These are phyloP conservation scores for Entelexis sorbosivorans DNA, from an alignment of 1,139 yeast species.

Conservation along the genomic window DNA sequence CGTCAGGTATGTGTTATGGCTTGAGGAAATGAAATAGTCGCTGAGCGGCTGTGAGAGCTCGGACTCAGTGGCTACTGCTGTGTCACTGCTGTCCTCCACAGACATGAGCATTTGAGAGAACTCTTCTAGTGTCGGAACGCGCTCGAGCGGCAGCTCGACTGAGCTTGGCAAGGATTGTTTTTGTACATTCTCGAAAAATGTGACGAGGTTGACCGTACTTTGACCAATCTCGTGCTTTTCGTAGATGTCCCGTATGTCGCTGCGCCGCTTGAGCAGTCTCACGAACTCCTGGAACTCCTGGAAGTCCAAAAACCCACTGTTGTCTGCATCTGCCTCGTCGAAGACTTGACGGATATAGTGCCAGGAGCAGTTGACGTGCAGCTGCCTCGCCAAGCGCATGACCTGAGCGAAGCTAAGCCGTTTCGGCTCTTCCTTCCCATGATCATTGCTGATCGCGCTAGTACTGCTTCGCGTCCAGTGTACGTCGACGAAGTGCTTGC, in stretches of 20 bases:
- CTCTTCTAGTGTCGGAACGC: slow-evolving; percentile 33
- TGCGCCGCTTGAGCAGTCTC: slow-evolving; percentile 40
- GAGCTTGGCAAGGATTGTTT: slow-evolving; percentile 27
- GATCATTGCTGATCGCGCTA: slow-evolving; percentile 32
- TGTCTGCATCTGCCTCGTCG: slow-evolving; percentile 39
- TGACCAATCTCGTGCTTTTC: slow-evolving; percentile 18
- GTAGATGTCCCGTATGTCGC: slow-evolving; percentile 41
- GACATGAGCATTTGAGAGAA: slow-evolving; percentile 41
- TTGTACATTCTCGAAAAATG: slow-evolving; percentile 45
- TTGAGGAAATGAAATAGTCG: slow-evolving; percentile 80
- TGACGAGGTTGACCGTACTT: slow-evolving; percentile 3
- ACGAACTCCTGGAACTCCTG: slow-evolving; percentile 67
- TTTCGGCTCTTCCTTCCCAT: neutral
- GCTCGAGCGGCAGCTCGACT: slow-evolving; percentile 8
- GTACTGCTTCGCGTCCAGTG: slow-evolving; percentile 43
- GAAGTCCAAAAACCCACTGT: slow-evolving; percentile 45
- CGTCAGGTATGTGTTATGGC: slow-evolving; percentile 83
- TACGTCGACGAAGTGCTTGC: slow-evolving; percentile 44
- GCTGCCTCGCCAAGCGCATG: slow-evolving; percentile 48
- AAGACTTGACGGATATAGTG: slow-evolving; percentile 37
- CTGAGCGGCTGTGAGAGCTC: slow-evolving; percentile 55
- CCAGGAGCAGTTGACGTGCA: slow-evolving; percentile 55
- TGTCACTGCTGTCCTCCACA: slow-evolving; percentile 33
- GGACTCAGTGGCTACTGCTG: slow-evolving; percentile 25
- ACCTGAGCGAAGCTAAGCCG: slow-evolving; percentile 50